Evolutionary conservation across 106 monocot genomes (phyloP).

Genomic region (Dendrobium catenatum): DNA sequence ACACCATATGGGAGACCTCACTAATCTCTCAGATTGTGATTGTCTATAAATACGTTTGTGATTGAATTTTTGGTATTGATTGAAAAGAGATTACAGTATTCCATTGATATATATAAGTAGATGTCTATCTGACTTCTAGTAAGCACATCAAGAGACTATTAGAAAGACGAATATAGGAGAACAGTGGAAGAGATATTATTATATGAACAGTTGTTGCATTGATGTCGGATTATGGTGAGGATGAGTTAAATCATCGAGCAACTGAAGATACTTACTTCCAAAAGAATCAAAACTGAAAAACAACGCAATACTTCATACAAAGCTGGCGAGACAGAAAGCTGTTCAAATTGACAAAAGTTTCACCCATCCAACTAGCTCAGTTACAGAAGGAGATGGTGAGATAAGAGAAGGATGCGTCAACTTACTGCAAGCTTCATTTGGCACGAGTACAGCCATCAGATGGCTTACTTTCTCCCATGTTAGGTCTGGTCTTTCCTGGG

Average conservation of each 20-base stretch:
- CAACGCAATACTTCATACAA: slow-evolving; percentile 88
- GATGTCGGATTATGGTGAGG: slow-evolving; percentile 76
- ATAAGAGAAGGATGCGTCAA: slow-evolving; percentile 98
- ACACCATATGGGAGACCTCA: too few relatives aligned
- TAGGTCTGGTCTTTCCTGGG: slow-evolving; percentile 94
- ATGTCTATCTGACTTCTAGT: too few relatives aligned
- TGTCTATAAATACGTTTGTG: too few relatives aligned
- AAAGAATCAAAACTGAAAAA: slow-evolving; percentile 97
- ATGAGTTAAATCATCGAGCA: slow-evolving; percentile 56
- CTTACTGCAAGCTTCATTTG: slow-evolving; percentile 89
- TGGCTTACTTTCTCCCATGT: slow-evolving; percentile 94
- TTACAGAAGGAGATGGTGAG: slow-evolving; percentile 96
- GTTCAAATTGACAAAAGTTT: slow-evolving; percentile 86
- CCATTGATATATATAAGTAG: too few relatives aligned
- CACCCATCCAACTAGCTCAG: slow-evolving; percentile 87
- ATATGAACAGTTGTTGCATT: slow-evolving; percentile 85
- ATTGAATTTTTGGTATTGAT: too few relatives aligned
- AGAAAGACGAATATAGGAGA: too few relatives aligned
- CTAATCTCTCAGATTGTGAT: too few relatives aligned
- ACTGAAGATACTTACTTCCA: slow-evolving; percentile 87
- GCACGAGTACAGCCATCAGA: slow-evolving; percentile 65
- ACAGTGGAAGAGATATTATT: too few relatives aligned
- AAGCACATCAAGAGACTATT: too few relatives aligned
- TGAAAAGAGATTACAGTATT: too few relatives aligned
- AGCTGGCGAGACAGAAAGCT: slow-evolving; percentile 68